phyloP scores from a whole-genome alignment of 2,329 filamentous ascomycete genomes.

The Colletotrichum gigasporum region DNA sequence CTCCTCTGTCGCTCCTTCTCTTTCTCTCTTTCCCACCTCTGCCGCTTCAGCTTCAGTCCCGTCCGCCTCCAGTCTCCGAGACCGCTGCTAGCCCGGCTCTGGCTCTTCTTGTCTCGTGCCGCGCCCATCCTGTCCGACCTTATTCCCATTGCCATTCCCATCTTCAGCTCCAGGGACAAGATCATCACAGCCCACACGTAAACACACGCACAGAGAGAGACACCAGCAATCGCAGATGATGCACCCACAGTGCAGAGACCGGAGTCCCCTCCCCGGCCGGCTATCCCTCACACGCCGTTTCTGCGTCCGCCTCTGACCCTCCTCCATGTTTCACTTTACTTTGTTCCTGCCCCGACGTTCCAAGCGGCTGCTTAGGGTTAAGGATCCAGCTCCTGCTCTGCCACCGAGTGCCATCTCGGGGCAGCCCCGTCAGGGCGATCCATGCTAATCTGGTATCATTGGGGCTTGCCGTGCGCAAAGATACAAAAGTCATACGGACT shows the following conservation, averaged over 20 bases:
- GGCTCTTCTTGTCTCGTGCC: background rate
- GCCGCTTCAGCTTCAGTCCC: too few relatives aligned
- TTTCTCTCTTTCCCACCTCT: background rate
- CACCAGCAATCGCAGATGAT: background rate
- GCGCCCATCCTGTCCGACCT: background rate
- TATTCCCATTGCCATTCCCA: background rate
- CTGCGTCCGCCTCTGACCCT: background rate
- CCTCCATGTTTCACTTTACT: background rate
- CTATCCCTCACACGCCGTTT: too few relatives aligned
- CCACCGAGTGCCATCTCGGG: conserved; percentile 8
- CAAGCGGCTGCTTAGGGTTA: background rate
- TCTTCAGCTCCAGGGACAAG: background rate
- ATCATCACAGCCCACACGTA: background rate
- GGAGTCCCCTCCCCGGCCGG: too few relatives aligned
- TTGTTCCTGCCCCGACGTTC: background rate
- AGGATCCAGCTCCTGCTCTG: background rate
- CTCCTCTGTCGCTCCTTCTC: background rate
- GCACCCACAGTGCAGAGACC: background rate
- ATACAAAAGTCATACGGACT: background rate
- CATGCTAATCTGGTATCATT: conserved; percentile 2
- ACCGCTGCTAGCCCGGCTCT: background rate
- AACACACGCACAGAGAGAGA: background rate
- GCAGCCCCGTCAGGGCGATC: conserved; percentile 10
- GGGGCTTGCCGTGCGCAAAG: conserved; percentile 6
- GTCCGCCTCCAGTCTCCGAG: background rate